Evolutionary conservation across 1,139 yeast species (phyloP), one percentile per base, ranked within the genome.

Genomic region (Debaryomyces nepalensis): DNA sequence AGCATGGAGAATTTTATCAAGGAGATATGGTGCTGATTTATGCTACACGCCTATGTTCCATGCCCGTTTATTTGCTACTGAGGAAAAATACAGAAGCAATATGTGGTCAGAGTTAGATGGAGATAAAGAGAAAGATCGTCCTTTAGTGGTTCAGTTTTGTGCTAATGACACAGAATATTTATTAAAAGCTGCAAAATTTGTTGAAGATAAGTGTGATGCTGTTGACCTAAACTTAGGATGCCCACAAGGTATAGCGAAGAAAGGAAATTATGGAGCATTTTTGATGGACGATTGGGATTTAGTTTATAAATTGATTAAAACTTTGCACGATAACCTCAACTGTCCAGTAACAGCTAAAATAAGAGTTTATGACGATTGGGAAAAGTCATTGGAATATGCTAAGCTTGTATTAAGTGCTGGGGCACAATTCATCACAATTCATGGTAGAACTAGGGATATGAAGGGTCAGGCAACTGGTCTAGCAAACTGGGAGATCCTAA

Each of bases 41-140:
- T 89, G 97, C 56, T 95, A 91, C 57, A 88, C 99, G 0, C 99
- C 99, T 2, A 95, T 95, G 99, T 79, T 86, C 52, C 98, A 95
- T 63, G 96, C 99, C 4, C 75, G 91, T 40, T 68, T 90, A 30
- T 95, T 95, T 67, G 95, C 95, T 19, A 87, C 87, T 2, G 86
- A 85, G 41, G 86, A 82, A 45, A 86, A 87, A 55, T 93, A 93
- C 59, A 74, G 98, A 37, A 68, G 70, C 26, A 87, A 81, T 46
- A 85, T 85, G 85, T 85, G 95, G 81, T 69, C 82, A 37, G 79
- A 77, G 7, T 56, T 77, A 50, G 98, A 93, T 63, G 98, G 98
- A 1, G 81, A 81, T 50, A 58, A 64, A 5, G 66, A 68, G 4
- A 48, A 64, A 3, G 97, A 91, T 59, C 70, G 97, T 37, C 98